phyloP scores from a whole-genome alignment of 2,329 filamentous ascomycete species.

The Sporothrix dimorphospora region DNA sequence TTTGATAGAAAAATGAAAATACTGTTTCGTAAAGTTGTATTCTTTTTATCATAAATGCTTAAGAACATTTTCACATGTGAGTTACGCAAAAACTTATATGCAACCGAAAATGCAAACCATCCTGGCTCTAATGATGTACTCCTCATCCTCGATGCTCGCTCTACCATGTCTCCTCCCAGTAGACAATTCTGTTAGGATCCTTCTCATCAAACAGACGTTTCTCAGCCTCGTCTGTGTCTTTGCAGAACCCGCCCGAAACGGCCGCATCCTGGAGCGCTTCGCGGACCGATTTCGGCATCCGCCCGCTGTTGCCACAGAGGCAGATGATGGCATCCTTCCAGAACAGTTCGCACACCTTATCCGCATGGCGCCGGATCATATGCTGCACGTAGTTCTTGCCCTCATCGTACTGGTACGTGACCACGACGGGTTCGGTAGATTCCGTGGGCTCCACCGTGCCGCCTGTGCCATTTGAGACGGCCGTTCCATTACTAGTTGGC shows the following conservation, averaged over 20 bases:
- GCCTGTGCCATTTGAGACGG: not conserved
- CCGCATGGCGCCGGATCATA: conserved; percentile 50
- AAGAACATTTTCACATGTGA: not conserved
- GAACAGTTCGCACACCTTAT: conserved; percentile 45
- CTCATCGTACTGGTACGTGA: conserved; percentile 30
- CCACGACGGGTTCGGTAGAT: not conserved
- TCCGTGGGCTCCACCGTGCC: not conserved
- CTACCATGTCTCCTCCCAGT: conserved; percentile 66
- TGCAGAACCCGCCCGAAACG: conserved; percentile 42
- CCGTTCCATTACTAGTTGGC: not conserved
- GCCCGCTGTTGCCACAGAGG: conserved; percentile 60
- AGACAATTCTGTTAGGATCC: conserved; percentile 44
- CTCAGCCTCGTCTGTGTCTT: conserved; percentile 45
- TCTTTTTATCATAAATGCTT: not conserved
- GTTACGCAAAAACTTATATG: not conserved
- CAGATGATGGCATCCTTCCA: conserved; percentile 50
- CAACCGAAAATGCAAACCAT: not conserved
- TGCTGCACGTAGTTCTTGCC: conserved; percentile 62
- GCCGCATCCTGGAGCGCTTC: conserved; percentile 55
- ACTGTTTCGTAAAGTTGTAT: not conserved
- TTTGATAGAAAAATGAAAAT: not conserved
- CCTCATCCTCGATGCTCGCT: not conserved
- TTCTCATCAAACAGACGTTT: conserved; percentile 33
- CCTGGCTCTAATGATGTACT: too few species aligned
- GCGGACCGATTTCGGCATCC: conserved; percentile 61